Evolutionary conservation across 1,139 yeast genomes (phyloP).

Genomic region (Blastobotrys elegans): DNA sequence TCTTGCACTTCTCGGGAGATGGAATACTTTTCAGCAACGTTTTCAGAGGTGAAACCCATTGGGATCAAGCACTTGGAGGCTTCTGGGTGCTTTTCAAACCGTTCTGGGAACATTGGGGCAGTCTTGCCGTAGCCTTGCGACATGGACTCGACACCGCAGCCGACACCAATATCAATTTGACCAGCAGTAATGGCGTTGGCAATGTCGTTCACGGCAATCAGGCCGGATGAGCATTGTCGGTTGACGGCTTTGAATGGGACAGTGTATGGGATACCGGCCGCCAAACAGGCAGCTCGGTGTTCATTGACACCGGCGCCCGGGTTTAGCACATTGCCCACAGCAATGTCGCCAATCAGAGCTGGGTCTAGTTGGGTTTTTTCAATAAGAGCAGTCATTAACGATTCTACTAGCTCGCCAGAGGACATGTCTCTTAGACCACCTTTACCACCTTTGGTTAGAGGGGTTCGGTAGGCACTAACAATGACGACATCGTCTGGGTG

Average conservation of each 20-base stretch:
- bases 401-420: conserved; percentile 65
- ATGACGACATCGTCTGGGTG: conserved; percentile 83
- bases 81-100: conserved; percentile 41
- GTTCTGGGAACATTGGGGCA: conserved; percentile 56
- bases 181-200: conserved; percentile 85
- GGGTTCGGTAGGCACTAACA: conserved; percentile 84
- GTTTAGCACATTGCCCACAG: conserved; percentile 84
- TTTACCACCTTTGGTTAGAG: conserved; percentile 79
- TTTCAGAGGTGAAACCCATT: conserved; percentile 90
- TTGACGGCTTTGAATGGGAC: conserved; percentile 78
- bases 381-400: conserved; percentile 58
- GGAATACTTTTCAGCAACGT: conserved; percentile 50
- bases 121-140: conserved; percentile 72
- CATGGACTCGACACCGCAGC: conserved; percentile 93
- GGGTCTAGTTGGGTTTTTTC: conserved; percentile 58
- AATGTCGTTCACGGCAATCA: conserved; percentile 83
- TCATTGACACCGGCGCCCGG: conserved; percentile 90
- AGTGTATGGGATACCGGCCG: conserved; percentile 65
- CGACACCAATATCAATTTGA: conserved; percentile 86
- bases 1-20: conserved; percentile 41
- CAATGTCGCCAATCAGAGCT: conserved; percentile 68
- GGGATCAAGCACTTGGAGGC: conserved; percentile 70
- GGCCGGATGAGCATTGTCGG: conserved; percentile 93
- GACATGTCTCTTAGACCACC: conserved; percentile 75
- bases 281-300: conserved; percentile 74